Conservation (phyloP, 371 early-diverging fungal species). For the Saksenaea vasiformis region DNA sequence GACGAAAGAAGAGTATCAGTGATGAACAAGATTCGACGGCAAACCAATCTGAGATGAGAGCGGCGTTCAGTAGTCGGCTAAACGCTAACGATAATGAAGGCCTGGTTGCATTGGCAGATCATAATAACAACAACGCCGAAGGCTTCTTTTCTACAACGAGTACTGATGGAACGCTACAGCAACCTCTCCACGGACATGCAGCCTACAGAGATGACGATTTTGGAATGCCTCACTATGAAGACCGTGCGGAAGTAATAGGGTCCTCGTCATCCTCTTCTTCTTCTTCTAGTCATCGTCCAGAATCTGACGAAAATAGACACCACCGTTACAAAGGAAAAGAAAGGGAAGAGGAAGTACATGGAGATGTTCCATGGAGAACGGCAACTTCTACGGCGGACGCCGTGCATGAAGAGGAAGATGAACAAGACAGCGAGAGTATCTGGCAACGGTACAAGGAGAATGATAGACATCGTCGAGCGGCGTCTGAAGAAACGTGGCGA, state of each 20-base stretch:
- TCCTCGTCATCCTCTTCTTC: background rate
- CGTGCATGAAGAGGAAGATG: background rate
- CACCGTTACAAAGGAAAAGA: background rate
- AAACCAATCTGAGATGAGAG: background rate
- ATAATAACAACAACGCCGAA: background rate
- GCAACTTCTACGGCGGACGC: background rate
- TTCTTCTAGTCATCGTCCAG: background rate
- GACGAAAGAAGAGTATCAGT: background rate
- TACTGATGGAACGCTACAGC: too few relatives aligned
- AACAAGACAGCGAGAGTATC: background rate
- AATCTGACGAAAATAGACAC: background rate
- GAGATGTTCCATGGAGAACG: background rate
- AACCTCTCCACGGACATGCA: too few relatives aligned
- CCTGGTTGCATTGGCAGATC: background rate
- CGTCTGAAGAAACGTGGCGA: background rate
- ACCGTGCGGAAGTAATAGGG: background rate
- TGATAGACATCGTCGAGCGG: background rate
- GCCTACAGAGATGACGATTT: background rate
- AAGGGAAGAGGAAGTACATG: background rate
- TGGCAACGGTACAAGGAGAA: background rate
- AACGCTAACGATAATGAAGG: background rate
- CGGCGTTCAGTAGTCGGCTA: background rate
- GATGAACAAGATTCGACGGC: background rate
- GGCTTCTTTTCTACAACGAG: too few relatives aligned
- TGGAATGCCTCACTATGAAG: background rate